These are phyloP conservation scores for Suillus variegatus DNA, from an alignment of 768 basidiomycete species.

Conservation along the genomic window DNA sequence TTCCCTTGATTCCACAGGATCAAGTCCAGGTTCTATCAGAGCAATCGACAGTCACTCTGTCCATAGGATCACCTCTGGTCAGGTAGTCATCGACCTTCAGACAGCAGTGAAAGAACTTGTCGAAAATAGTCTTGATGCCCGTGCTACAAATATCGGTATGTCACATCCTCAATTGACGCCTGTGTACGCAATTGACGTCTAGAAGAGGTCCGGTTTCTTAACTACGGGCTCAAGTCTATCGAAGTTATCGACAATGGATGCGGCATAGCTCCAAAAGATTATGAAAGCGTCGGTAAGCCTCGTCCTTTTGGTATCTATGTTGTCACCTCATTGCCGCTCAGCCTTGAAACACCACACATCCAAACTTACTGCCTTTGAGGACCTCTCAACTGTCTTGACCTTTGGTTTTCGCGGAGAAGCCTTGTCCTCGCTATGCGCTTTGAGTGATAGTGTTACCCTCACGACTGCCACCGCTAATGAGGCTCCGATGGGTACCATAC, in stretches of 20 bases:
- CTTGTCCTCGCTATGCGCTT: conserved; percentile 87
- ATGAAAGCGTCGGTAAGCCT: conserved; percentile 71
- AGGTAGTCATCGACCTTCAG: conserved; percentile 92
- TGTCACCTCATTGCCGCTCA: conserved; percentile 28
- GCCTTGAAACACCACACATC: conserved; percentile 94
- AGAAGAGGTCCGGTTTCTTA: conserved; percentile 86
- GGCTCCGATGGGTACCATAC: conserved; percentile 75
- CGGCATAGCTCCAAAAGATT: conserved; percentile 79
- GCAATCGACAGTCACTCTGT: conserved; percentile 78
- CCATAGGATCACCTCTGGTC: conserved; percentile 91
- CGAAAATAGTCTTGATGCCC: conserved; percentile 95
- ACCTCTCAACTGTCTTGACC: conserved; percentile 70
- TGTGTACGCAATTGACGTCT: conserved; percentile 4
- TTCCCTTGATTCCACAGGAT: neutral
- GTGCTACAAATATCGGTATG: conserved; percentile 83
- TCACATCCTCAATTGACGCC: neutral
- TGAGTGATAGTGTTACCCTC: conserved; percentile 69
- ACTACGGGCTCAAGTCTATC: conserved; percentile 78
- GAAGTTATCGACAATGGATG: conserved; percentile 93
- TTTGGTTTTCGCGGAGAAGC: conserved; percentile 99
- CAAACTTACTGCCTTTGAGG: conserved; percentile 76
- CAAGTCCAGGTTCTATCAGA: conserved; percentile 31
- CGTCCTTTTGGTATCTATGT: neutral
- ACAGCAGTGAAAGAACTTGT: conserved; percentile 95
- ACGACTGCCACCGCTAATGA: conserved; percentile 71